Evolutionary conservation across 805 yeast species (phyloP), one percentile per base, ranked within the genome.

Genomic region (Nakazawaea ambrosiae): DNA sequence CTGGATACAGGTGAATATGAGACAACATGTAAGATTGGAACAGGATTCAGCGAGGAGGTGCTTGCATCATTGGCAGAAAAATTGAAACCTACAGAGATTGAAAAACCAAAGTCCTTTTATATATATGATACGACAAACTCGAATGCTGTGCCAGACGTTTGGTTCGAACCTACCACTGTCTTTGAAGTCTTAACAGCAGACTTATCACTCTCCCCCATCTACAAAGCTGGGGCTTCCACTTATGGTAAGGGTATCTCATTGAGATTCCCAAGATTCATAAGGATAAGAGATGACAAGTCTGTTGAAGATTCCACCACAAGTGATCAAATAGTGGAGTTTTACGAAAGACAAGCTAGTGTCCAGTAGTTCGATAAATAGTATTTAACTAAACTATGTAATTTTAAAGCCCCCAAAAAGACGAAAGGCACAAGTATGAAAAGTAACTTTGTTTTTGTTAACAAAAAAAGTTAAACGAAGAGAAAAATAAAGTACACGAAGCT

Each of bases 1-100:
- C 78, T 78, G 39, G 96, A 90, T 41, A 74, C 87, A 0, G 97
- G 94, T 17, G 97, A 89, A 51, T 87, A 74, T 55, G 97, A 92
- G 58, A 84, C 97, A 0, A 81, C 95, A 29, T 92, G 98, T 63
- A 92, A 92, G 57, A 89, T 94, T 39, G 98, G 98, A 33, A 92
- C 98, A 1, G 98, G 98, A 0, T 92, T 92, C 53, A 75, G 88
- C 28, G 98, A 92, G 47, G 97, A 81, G 46, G 72, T 78, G 51
- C 66, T 92, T 40, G 75, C 75, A 25, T 60, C 60, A 20, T 56
- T 92, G 23, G 67, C 79, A 49, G 72, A 69, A 19, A 66, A 66
- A 34, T 66, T 92, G 41, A 75, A 79, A 29, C 80, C 85, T 3
- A 76, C 87, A 0, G 92, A 78, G 37, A 70, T 76, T 11, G 51